These are phyloP conservation scores for Penicillium diatomitis DNA, from an alignment of 495 filamentous ascomycete genomes.

Conservation along the genomic window DNA sequence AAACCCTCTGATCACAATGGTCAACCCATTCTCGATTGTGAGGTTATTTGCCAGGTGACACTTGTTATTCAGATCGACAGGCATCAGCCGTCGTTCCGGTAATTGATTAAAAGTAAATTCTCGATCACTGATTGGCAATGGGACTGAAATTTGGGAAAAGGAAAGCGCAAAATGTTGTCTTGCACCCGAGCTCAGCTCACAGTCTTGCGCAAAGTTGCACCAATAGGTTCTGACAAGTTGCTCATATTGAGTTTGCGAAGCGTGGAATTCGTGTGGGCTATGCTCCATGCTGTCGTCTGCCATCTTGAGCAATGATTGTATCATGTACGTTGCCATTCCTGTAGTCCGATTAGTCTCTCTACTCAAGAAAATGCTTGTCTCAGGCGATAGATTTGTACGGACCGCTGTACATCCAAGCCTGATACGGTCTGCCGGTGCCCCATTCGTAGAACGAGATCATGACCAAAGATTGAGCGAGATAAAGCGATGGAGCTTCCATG, in stretches of 20 bases:
- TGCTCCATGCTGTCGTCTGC: slow-evolving; percentile 38
- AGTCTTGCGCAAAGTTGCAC: slow-evolving; percentile 38
- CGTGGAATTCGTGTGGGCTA: slow-evolving; percentile 29
- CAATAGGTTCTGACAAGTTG: slow-evolving; percentile 39
- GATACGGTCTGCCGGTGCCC: slow-evolving; percentile 35
- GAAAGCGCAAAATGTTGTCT: slow-evolving; percentile 37
- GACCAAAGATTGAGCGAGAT: slow-evolving; percentile 33
- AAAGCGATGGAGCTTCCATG: slow-evolving; percentile 33
- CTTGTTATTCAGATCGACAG: slow-evolving; percentile 23
- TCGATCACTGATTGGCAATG: slow-evolving; percentile 33
- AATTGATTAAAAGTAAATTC: slow-evolving; percentile 32
- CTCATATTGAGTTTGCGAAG: slow-evolving; percentile 34
- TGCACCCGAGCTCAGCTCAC: slow-evolving; percentile 36
- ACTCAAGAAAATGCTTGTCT: background rate
- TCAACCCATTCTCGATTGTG: slow-evolving; percentile 31
- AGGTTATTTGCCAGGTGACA: slow-evolving; percentile 14
- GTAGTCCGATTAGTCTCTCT: background rate
- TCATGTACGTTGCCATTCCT: slow-evolving; percentile 42
- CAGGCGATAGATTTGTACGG: background rate
- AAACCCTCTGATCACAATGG: slow-evolving; percentile 34
- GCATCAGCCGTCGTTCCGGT: slow-evolving; percentile 24
- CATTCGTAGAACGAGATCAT: slow-evolving; percentile 39
- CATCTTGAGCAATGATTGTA: slow-evolving; percentile 36
- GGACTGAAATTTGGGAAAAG: slow-evolving; percentile 35
- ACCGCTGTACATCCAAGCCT: slow-evolving; percentile 42